These are phyloP conservation scores for Gnaphalium uliginosum DNA, from an alignment of 129 eudicot genomes.

Conservation along the genomic window DNA sequence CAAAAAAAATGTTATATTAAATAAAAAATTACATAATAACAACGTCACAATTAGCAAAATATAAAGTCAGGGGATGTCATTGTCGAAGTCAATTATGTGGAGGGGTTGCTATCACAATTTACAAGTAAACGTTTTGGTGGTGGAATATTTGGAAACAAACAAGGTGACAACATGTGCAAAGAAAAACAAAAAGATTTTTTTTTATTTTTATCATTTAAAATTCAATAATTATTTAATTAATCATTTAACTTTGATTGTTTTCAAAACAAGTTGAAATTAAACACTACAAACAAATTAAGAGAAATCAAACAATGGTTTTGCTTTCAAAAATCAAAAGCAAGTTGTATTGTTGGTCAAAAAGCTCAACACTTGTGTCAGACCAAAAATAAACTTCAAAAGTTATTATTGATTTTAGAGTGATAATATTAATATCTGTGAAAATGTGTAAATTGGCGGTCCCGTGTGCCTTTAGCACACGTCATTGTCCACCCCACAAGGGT, in stretches of 20 bases:
- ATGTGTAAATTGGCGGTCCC: no score
- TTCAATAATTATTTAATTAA: not conserved
- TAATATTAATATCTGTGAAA: no score
- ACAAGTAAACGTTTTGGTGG: conserved; percentile 28
- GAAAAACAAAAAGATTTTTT: conserved; percentile 17
- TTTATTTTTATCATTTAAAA: not conserved
- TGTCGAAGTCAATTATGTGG: conserved; percentile 37
- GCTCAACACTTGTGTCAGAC: conserved; percentile 18
- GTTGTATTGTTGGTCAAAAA: conserved; percentile 29
- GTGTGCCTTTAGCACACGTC: no score
- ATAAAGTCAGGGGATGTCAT: conserved; percentile 8
- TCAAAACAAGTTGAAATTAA: conserved; percentile 17
- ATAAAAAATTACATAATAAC: not conserved
- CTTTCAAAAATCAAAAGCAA: conserved; percentile 19
- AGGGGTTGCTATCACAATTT: conserved; percentile 38
- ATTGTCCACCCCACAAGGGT: no score
- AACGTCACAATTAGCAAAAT: not conserved
- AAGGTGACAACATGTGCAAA: conserved; percentile 38
- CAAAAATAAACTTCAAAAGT: not conserved
- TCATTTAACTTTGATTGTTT: conserved; percentile 3
- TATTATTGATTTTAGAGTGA: not conserved
- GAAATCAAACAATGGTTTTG: conserved; percentile 14
- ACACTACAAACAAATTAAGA: conserved; percentile 28
- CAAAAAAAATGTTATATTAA: not conserved
- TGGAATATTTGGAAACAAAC: conserved; percentile 33